A percentile compares a stretch with the other conserved stretches of the same genome.
phyloP scores from a whole-genome alignment of 257 asterid genomes.

The Euphrasia confusa region DNA sequence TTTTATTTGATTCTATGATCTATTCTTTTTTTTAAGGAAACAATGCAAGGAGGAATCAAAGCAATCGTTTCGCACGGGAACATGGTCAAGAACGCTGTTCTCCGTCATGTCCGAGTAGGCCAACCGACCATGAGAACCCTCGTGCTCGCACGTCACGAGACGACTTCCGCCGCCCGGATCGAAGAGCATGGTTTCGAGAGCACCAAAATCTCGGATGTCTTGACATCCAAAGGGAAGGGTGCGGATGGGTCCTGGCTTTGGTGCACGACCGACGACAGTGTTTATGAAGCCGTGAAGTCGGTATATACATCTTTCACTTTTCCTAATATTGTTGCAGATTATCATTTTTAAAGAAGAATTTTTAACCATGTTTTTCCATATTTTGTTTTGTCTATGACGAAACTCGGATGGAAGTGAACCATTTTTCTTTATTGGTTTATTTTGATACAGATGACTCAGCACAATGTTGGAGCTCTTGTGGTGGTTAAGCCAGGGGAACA shows the following conservation, averaged over 20 bases:
- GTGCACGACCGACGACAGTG: slow-evolving; percentile 93
- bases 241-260: slow-evolving; percentile 99
- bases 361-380: not conserved
- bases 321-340: no score
- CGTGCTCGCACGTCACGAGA: slow-evolving; percentile 47
- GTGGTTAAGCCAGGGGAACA: slow-evolving; percentile 89
- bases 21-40: slow-evolving; percentile 30
- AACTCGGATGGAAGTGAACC: not conserved
- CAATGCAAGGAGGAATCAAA: slow-evolving; percentile 87
- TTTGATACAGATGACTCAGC: slow-evolving; percentile 79
- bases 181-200: slow-evolving; percentile 99
- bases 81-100: slow-evolving; percentile 61
- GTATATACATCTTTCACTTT: slow-evolving; percentile 42
- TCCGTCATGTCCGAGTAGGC: slow-evolving; percentile 58
- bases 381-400: not conserved
- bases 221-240: slow-evolving; percentile 68
- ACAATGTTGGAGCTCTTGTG: slow-evolving; percentile 98
- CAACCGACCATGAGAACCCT: slow-evolving; percentile 43
- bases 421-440: not conserved
- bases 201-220: slow-evolving; percentile 67
- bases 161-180: slow-evolving; percentile 72
- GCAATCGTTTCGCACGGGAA: slow-evolving; percentile 60
- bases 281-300: slow-evolving; percentile 94
- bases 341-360: not conserved
- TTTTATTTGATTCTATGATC: not conserved